These are phyloP conservation scores for Daldinia bambusicola DNA, from an alignment of 495 filamentous ascomycete species.

Conservation along the genomic window DNA sequence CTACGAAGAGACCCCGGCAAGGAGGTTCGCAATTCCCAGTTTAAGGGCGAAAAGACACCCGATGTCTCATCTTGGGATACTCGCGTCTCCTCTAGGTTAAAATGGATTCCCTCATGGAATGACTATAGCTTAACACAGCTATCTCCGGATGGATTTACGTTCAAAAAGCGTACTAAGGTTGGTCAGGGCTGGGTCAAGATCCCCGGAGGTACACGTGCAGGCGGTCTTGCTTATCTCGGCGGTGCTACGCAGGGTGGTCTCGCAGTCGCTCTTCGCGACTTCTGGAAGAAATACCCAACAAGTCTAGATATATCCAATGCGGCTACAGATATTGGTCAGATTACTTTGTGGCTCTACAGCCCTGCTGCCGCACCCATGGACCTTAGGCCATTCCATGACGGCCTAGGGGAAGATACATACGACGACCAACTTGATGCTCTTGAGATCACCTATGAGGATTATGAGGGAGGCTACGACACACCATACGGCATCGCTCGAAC, in stretches of 20 bases:
- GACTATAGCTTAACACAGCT: slow-evolving; percentile 60
- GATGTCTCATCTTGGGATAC: slow-evolving; percentile 51
- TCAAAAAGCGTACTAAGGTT: slow-evolving; percentile 61
- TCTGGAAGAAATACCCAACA: slow-evolving; percentile 64
- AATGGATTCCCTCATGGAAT: slow-evolving; percentile 61
- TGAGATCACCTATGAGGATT: slow-evolving; percentile 67
- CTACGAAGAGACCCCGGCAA: slow-evolving; percentile 53
- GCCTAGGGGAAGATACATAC: slow-evolving; percentile 58
- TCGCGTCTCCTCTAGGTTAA: slow-evolving; percentile 49
- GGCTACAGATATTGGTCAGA: slow-evolving; percentile 49
- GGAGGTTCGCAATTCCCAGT: slow-evolving; percentile 50
- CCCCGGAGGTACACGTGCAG: slow-evolving; percentile 56
- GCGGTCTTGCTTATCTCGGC: slow-evolving; percentile 61
- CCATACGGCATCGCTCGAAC: slow-evolving; percentile 61
- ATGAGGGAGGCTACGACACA: slow-evolving; percentile 58
- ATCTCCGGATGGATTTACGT: slow-evolving; percentile 61
- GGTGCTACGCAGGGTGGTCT: slow-evolving; percentile 58
- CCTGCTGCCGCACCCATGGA: slow-evolving; percentile 60
- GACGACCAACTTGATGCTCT: slow-evolving; percentile 60
- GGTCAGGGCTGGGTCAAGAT: slow-evolving; percentile 63
- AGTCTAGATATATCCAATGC: slow-evolving; percentile 57
- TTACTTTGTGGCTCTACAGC: slow-evolving; percentile 63
- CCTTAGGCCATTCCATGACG: slow-evolving; percentile 60
- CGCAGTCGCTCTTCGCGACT: slow-evolving; percentile 59
- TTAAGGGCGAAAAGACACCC: slow-evolving; percentile 48